Conservation (phyloP, 495 filamentous ascomycete species). For the Podospora fimiseda region DNA sequence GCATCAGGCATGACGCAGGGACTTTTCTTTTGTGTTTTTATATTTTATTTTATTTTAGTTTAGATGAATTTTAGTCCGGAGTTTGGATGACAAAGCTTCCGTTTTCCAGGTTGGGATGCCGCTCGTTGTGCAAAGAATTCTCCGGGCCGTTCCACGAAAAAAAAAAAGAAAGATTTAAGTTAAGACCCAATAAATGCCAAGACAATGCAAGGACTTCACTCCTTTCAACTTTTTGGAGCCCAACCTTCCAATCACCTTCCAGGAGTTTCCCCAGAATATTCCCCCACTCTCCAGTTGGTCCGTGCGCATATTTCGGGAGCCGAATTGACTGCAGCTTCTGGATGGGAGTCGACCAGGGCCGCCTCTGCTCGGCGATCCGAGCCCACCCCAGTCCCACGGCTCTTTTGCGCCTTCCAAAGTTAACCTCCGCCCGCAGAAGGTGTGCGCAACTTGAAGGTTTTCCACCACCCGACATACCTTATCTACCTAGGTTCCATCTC, state of each 20-base stretch:
- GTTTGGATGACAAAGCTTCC: not conserved
- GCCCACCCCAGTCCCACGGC: not conserved
- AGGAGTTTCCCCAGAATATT: not conserved
- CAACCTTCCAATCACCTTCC: not conserved
- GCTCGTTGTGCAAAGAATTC: not conserved
- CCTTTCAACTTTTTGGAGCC: not conserved
- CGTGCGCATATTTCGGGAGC: not conserved
- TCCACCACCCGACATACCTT: not conserved
- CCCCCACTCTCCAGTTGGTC: not conserved
- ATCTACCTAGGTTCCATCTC: not conserved
- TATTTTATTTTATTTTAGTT: constrained; percentile 1
- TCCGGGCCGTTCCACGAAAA: not conserved
- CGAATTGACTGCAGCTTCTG: not conserved
- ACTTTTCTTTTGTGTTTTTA: not conserved
- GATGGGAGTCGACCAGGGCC: not conserved
- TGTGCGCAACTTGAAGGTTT: no score
- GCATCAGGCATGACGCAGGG: not conserved
- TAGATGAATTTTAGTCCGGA: not conserved
- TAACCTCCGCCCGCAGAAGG: not conserved
- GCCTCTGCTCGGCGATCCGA: not conserved
- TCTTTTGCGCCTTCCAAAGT: not conserved
- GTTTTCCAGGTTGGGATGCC: not conserved
- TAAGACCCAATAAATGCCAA: not conserved
- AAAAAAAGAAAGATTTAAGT: not conserved
- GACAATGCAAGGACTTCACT: not conserved